Evolutionary conservation across 495 filamentous ascomycete genomes (phyloP), one percentile per base, ranked within the genome.

Genomic region (Xylaria telfairii): DNA sequence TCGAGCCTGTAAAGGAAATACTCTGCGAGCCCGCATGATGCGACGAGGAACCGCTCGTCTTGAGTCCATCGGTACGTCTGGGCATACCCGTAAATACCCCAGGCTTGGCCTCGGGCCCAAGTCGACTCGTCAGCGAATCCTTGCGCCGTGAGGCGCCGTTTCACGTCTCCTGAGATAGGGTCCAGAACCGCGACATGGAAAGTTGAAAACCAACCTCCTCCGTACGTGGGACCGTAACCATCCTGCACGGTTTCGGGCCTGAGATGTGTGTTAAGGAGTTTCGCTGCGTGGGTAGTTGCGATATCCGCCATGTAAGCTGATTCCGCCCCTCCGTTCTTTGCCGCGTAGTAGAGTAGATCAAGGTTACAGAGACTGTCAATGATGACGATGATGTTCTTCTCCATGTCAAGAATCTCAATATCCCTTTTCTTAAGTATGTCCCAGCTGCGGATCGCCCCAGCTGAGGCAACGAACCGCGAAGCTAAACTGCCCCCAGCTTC

Each of bases 351-450:
- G 26, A 54, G 51, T 8, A 54, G 6, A 30, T 54, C 26, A 5
- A 54, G 51, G 13, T 54, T 54, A 30, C 51, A 54, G 26, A 54
- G 51, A 54, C 51, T 30, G 13, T 54, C 51, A 15, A 54, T 54
- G 51, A 54, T 54, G 26, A 54, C 51, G 26, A 54, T 54, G 4
- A 54, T 26, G 12, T 30, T 54, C 4, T 54, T 28, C 13, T 54
- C 13, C 51, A 54, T 54, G 10, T 54, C 51, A 1, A 30, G 12
- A 26, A 54, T 54, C 26, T 54, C 24, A 3, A 54, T 17, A 7
- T 54, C 51, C 51, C 17, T 54, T 30, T 30, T 54, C 26, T 30
- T 54, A 4, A 54, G 51, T 13, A 54, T 0, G 26, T 54, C 51
- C 51, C 51, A 54, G 4, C 51, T 54, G 26, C 51, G 51, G 51